phyloP scores from a whole-genome alignment of 768 basidiomycete genomes.

The Leucocoprinus leucothites region DNA sequence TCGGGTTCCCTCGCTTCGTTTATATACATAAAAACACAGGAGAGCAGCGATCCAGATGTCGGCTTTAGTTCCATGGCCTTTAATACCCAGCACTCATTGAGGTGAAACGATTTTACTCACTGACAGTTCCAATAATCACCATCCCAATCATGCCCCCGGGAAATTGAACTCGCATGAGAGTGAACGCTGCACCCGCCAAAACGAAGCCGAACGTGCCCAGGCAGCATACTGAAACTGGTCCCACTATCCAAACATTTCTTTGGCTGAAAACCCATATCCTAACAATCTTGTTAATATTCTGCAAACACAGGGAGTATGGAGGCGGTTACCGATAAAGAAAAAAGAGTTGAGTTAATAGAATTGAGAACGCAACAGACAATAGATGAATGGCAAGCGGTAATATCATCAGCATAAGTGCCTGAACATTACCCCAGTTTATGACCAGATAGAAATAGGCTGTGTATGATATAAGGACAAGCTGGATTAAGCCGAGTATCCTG shows the following conservation, averaged over 20 bases:
- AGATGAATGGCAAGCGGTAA: conserved; percentile 13
- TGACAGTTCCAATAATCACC: not conserved
- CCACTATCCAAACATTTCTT: conserved; percentile 5
- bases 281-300: not conserved
- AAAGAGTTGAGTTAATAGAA: conserved; percentile 15
- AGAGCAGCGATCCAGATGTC: conserved; percentile 15
- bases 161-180: not conserved
- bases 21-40: conserved; percentile 13
- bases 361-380: conserved; percentile 13
- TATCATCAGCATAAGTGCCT: conserved; percentile 9
- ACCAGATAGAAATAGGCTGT: conserved; percentile 20
- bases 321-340: conserved; percentile 14
- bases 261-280: conserved; percentile 17
- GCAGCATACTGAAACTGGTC: conserved; percentile 1
- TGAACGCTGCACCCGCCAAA: not conserved
- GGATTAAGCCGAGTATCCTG: conserved; percentile 18
- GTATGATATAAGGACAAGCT: conserved; percentile 17
- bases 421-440: conserved; percentile 15
- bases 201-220: conserved; percentile 9
- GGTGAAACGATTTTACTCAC: not conserved
- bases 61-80: not conserved
- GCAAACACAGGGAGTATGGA: no score
- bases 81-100: no score
- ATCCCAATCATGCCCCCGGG: not conserved
- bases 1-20: conserved; percentile 5